phyloP scores from a whole-genome alignment of 2,329 filamentous ascomycete species.

The Hymenoscyphus fraxineus region DNA sequence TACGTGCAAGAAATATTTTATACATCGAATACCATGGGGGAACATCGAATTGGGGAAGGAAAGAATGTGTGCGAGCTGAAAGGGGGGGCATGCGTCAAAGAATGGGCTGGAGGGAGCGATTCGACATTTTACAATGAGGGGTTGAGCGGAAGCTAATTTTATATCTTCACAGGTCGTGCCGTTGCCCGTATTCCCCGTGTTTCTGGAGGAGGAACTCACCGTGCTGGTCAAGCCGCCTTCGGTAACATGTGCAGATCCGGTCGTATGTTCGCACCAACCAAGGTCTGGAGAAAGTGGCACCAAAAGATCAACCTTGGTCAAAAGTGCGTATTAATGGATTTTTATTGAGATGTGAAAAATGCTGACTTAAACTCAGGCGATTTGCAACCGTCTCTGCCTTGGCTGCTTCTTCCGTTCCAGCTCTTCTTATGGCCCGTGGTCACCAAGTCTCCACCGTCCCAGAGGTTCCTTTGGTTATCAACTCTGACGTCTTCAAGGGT shows the following conservation, averaged over 20 bases:
- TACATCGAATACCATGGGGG: slow-evolving; percentile 21
- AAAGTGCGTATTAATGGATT: slow-evolving; percentile 56
- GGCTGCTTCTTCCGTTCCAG: slow-evolving; percentile 90
- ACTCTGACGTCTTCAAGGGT: slow-evolving; percentile 83
- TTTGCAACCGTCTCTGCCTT: slow-evolving; percentile 97
- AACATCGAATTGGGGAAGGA: slow-evolving; percentile 2
- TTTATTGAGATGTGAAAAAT: background rate
- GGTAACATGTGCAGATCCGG: slow-evolving; percentile 99
- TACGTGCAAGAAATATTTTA: slow-evolving; percentile 49
- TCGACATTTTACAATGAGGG: slow-evolving; percentile 5
- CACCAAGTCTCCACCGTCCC: slow-evolving; percentile 90
- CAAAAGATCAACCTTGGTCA: slow-evolving; percentile 99
- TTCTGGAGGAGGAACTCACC: slow-evolving; percentile 99
- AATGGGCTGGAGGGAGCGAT: slow-evolving; percentile 1
- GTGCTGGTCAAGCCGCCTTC: slow-evolving; percentile 98
- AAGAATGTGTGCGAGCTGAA: background rate
- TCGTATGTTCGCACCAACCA: slow-evolving; percentile 99
- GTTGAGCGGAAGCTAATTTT: slow-evolving; percentile 24
- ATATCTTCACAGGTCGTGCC: slow-evolving; percentile 69
- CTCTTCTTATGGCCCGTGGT: slow-evolving; percentile 93
- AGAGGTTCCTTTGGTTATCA: slow-evolving; percentile 95
- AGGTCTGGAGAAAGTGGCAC: slow-evolving; percentile 99
- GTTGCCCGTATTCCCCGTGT: slow-evolving; percentile 99
- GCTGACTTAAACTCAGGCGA: slow-evolving; percentile 53
- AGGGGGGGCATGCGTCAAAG: background rate